Evolutionary conservation across 768 basidiomycete genomes (phyloP), one percentile per base, ranked within the genome.

Genomic region (Trametes punicea): DNA sequence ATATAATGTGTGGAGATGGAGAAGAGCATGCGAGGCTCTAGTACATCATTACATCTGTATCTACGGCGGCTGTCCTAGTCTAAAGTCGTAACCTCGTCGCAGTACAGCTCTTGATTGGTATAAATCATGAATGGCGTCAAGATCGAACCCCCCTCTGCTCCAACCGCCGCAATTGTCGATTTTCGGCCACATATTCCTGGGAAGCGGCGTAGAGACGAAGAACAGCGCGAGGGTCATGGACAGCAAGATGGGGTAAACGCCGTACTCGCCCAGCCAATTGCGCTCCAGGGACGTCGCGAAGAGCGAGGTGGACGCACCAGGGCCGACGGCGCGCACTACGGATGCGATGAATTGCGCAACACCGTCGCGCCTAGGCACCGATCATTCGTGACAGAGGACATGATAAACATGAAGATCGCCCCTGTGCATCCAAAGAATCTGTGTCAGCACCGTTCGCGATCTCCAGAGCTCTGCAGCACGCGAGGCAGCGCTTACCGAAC

Each of bases 291-390:
- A 82, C 0, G 79, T 58, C 0, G 85, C 78, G 59, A 82, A 85
- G 18, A 85, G 67, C 1, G 84, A 83, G 2, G 81, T 78, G 1
- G 83, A 75, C 29, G 77, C 60, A 8, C 79, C 73, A 0, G 84
- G 84, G 1, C 80, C 81, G 4, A 84, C 61, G 0, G 81, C 71
- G 25, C 83, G 74, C 62, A 76, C 69, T 6, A 74, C 69, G 1
- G 78, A 80, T 6, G 73, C 73, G 9, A 76, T 63, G 67, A 81
- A 78, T 65, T 87, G 83, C 4, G 76, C 81, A 31, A 83, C 57
- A 1, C 83, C 81, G 75, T 74, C 6, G 80, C 74, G 4, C 80
- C 83, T 9, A 87, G 70, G 5, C 77, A 65, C 3, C 63, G 53
- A 44, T 59, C 63, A 38, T 62, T 67, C 20, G 69, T 66, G 11